Conservation (phyloP, 176 grass and related monocot genomes). For the Phoenix dactylifera region DNA sequence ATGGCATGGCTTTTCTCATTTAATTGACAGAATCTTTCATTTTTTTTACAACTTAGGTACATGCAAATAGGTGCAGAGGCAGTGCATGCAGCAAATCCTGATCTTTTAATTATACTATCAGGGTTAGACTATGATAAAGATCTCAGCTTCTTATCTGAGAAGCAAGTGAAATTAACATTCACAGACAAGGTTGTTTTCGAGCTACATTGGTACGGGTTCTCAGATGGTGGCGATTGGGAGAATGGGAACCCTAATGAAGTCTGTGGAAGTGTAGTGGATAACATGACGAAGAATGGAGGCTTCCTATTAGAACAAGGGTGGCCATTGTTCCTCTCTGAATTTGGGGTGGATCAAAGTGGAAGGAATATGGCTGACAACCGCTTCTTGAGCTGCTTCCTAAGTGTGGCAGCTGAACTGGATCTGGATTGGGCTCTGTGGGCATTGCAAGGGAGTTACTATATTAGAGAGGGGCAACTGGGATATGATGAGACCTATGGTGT, state of each 20-base stretch:
- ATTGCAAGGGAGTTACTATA: conserved; percentile 86
- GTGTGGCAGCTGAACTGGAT: conserved; percentile 78
- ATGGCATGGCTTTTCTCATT: neutral
- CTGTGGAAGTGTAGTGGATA: conserved; percentile 44
- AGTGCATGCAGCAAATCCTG: conserved; percentile 65
- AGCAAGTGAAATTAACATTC: conserved; percentile 50
- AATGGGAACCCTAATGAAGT: conserved; percentile 56
- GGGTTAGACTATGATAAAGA: conserved; percentile 78
- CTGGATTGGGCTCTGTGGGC: conserved; percentile 94
- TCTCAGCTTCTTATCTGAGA: conserved; percentile 49
- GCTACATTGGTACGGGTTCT: conserved; percentile 93
- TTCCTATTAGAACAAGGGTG: conserved; percentile 69
- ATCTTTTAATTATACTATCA: conserved; percentile 68
- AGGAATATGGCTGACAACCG: conserved; percentile 57
- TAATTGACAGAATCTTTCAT: no score
- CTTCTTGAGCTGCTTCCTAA: conserved; percentile 75
- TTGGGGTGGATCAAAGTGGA: conserved; percentile 87
- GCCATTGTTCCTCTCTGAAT: conserved; percentile 88
- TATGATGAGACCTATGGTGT: conserved; percentile 89
- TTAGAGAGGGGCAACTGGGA: conserved; percentile 57
- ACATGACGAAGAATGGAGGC: conserved; percentile 43
- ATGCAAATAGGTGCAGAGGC: conserved; percentile 84
- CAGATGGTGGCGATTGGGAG: conserved; percentile 73
- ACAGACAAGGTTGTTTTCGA: conserved; percentile 77
- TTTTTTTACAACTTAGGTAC: conserved; percentile 51